Base-by-base conservation (phyloP, 192 early-diverging fungal genomes). In the Gigaspora rosea region DNA sequence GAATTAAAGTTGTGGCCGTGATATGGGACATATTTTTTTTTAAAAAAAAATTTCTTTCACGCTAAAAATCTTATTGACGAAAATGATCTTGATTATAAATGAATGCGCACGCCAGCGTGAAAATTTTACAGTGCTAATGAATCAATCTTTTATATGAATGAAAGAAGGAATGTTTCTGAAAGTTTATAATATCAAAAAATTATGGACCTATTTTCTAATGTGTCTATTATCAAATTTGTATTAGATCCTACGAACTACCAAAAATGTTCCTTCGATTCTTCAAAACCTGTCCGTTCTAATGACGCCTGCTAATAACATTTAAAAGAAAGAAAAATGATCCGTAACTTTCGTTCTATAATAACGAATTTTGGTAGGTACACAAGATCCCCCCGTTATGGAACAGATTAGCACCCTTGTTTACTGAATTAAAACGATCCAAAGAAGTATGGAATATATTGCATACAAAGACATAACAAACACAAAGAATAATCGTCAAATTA, bases 81-180 rank as follows among this genome's bases (percentile, higher is more conserved):
- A 27, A 11, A 13, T 6, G 18, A 50, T 51, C 11, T 69, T 27
- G 3, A 32, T 3, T 41, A 50, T 50, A 20, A 51, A 51, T 22
- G 49, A 63, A n/a, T 48, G 22, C 27, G 33, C 73, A 75, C 73
- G 73, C 73, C 73, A 75, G 73, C 73, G 73, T 75, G 73, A 54
- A 51, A 50, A 15, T 49, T 18, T 35, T 27, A 27, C 27, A 27
- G 16, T 47, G 33, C 10, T 18, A 12, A 51, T 35, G 10, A 33
- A 56, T 15, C 13, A 27, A 27, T 32, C 20, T n/a, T 12, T 15
- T 22, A 15, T 32, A 12, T 71, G 12, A 56, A 54, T 41, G 52
- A 22, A 46, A 72, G 33, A 33, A 22, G 32, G 33, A 32, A 10
- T 10, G 10, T 69, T 69, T 46, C 41, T 66, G 64, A 16, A 66